Base-by-base conservation (phyloP, 306 rosid genomes). In the Castanopsis chinensis region DNA sequence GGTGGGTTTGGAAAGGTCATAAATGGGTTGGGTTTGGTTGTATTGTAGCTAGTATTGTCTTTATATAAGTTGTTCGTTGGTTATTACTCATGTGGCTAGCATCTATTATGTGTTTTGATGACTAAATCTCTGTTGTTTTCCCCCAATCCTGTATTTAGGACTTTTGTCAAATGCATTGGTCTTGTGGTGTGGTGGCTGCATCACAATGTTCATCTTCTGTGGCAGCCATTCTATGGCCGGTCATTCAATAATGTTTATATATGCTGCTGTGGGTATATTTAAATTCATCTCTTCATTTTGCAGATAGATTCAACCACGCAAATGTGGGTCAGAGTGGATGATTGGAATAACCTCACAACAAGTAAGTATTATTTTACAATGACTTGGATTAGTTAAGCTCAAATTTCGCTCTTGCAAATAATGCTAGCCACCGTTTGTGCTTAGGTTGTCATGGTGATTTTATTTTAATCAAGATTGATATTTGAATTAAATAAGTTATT, bases 291-390 rank as follows among this genome's bases (percentile, higher is more conserved):
- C 77, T 81, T 83, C 71, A 67, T 81, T 52, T 78, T 83, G 84
- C 96, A 91, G 96, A 71, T 75, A 71, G 83, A 75, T 79, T 74
- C 86, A 83, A 75, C 80, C 70, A 76, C 78, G 74, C 70, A 69
- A 77, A 84, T 80, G 73, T 90, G 97, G 98, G 84, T 89, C 87
- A 93, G 91, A 87, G 98, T 93, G 78, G 75, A 76, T 87, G 81
- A 53, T 84, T 95, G 97, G 93, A 93, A 91, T 80, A 90, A 82
- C 83, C 83, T 95, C 88, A 73, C 76, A 45, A 76, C 85, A 73
- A 86, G 98, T 95, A 90, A 9, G 91, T 64, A 32, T 80, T 84
- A 67, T 54, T 54, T 51, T 55, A 72, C 64, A 74, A 61, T 56
- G 9, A n/a, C 61, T 63, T 64, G 54, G 35, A 30, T 70, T 69